phyloP scores from a whole-genome alignment of 73 alveolate species.

The Tetrahymena borealis region DNA sequence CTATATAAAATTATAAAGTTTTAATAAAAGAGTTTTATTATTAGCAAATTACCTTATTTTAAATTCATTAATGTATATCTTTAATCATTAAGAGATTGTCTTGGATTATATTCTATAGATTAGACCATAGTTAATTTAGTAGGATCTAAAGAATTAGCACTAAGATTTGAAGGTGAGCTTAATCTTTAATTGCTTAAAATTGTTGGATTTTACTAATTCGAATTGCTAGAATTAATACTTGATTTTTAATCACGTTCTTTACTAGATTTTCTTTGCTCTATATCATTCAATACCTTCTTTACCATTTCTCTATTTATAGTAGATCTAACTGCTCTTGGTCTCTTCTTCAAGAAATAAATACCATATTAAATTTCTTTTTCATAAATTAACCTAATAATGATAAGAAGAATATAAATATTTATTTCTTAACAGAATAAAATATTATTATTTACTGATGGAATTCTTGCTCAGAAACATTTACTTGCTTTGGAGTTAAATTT shows the following conservation, averaged over 20 bases:
- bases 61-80: no score
- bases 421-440: not conserved
- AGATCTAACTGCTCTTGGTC: slow-evolving; percentile 30
- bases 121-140: not conserved
- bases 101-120: not conserved
- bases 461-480: slow-evolving; percentile 8
- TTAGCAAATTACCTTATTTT: no score
- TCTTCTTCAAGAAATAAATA: slow-evolving; percentile 22
- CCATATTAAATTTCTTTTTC: slow-evolving; percentile 36
- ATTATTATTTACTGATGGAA: slow-evolving; percentile 27
- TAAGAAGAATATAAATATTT: not conserved
- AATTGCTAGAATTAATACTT: not conserved
- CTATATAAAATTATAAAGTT: no score
- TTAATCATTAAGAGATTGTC: no score
- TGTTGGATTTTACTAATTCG: not conserved
- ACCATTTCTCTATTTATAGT: slow-evolving; percentile 4
- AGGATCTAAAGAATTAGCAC: not conserved
- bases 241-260: not conserved
- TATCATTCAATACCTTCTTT: not conserved
- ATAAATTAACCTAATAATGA: not conserved
- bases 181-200: not conserved
- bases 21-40: no score
- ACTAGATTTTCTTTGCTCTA: not conserved
- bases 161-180: not conserved
- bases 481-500: not conserved